Evolutionary conservation across 2,329 filamentous ascomycete genomes (phyloP).

Genomic region (Talaromyces atroroseus): DNA sequence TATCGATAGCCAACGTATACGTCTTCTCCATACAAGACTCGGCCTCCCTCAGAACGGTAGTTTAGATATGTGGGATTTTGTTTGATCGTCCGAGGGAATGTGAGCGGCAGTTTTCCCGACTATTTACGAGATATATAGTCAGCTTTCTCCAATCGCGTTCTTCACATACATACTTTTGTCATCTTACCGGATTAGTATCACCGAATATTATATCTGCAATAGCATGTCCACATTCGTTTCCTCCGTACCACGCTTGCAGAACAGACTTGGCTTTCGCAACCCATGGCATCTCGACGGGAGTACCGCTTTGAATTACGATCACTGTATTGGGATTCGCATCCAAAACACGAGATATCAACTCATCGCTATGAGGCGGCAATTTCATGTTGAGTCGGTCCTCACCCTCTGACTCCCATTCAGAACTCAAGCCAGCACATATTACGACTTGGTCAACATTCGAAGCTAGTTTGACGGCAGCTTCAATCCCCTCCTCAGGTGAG

Average conservation of each 20-base stretch:
- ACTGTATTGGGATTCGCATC: conserved; percentile 63
- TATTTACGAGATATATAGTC: conserved; percentile 47
- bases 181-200: conserved; percentile 55
- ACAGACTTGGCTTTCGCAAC: conserved; percentile 47
- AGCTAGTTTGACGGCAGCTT: conserved; percentile 47
- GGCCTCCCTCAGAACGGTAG: conserved; percentile 63
- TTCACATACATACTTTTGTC: background rate
- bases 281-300: conserved; percentile 53
- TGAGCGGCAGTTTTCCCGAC: conserved; percentile 67
- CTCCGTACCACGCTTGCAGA: conserved; percentile 76
- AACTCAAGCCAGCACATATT: conserved; percentile 20
- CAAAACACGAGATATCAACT: conserved; percentile 58
- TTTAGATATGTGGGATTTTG: conserved; percentile 73
- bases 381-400: conserved; percentile 55
- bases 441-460: conserved; percentile 48
- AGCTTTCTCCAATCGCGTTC: background rate
- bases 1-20: conserved; percentile 76
- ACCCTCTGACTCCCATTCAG: conserved; percentile 76
- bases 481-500: background rate
- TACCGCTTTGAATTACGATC: conserved; percentile 72
- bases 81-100: conserved; percentile 61
- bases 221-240: conserved; percentile 75
- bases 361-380: conserved; percentile 50
- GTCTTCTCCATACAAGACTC: conserved; percentile 71
- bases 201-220: conserved; percentile 75